phyloP scores from a whole-genome alignment of 805 yeast genomes.

The Komagataella phaffii region DNA sequence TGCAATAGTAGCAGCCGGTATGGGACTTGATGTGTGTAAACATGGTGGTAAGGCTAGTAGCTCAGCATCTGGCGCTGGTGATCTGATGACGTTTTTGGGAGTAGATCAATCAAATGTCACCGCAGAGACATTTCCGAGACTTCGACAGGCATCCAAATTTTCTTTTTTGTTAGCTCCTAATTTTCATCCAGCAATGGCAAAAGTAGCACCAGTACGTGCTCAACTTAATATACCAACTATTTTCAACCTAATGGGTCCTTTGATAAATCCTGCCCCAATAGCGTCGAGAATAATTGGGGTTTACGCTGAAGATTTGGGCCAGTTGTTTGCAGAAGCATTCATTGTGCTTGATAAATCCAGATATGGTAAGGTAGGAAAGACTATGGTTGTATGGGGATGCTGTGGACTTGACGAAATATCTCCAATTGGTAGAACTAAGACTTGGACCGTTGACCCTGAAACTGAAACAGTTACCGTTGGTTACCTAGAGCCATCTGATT shows the following conservation, averaged over 20 bases:
- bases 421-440: constrained; percentile 69
- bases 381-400: constrained; percentile 89
- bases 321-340: constrained; percentile 74
- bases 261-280: constrained; percentile 79
- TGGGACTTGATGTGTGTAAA: constrained; percentile 68
- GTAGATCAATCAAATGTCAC: constrained; percentile 67
- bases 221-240: constrained; percentile 82
- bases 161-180: constrained; percentile 85
- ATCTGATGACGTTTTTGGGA: constrained; percentile 68
- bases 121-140: constrained; percentile 41
- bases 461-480: constrained; percentile 28
- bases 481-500: constrained; percentile 56
- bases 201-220: constrained; percentile 67
- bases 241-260: constrained; percentile 88
- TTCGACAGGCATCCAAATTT: constrained; percentile 35
- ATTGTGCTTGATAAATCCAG: constrained; percentile 39
- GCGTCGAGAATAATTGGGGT: constrained; percentile 84
- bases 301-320: constrained; percentile 66
- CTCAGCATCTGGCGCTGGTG: constrained; percentile 89
- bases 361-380: constrained; percentile 27
- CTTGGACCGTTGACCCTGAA: constrained; percentile 54
- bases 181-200: constrained; percentile 85
- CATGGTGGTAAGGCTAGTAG: constrained; percentile 98
- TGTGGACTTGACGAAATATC: constrained; percentile 90
- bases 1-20: constrained; percentile 90